These are phyloP conservation scores for Acanthamoeba polyphaga DNA, from an alignment of 208 protist species.

Conservation along the genomic window DNA sequence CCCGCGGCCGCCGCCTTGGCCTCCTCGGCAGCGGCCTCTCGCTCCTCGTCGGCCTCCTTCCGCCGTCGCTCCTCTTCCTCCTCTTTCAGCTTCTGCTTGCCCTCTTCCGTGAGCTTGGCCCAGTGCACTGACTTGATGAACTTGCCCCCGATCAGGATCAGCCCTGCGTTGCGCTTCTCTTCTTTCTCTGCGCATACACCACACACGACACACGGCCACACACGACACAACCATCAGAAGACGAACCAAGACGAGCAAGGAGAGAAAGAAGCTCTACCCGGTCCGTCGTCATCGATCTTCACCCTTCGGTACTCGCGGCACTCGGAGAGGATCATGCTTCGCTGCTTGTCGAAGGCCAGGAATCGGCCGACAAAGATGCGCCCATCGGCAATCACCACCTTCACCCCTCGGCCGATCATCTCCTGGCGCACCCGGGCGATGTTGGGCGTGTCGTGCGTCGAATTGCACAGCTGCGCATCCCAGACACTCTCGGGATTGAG, in stretches of 20 bases:
- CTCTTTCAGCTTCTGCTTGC: conserved; percentile 55
- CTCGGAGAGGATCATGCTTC: conserved; percentile 69
- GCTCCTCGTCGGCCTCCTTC: conserved; percentile 45
- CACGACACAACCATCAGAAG: neutral
- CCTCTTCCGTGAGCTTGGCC: conserved; percentile 64
- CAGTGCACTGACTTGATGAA: conserved; percentile 12
- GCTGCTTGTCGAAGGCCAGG: conserved; percentile 57
- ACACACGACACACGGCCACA: neutral
- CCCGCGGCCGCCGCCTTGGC: neutral
- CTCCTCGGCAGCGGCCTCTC: neutral
- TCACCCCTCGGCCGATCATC: conserved; percentile 31
- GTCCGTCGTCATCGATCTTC: neutral
- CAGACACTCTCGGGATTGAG: conserved; percentile 55
- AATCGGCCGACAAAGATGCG: conserved; percentile 69
- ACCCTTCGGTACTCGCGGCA: conserved; percentile 67
- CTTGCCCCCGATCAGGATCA: conserved; percentile 73
- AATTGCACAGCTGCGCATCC: conserved; percentile 23
- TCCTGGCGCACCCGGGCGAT: conserved; percentile 22
- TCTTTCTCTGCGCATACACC: conserved; percentile 16
- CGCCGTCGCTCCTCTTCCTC: conserved; percentile 37
- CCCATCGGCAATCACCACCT: conserved; percentile 53
- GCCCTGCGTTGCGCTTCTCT: conserved; percentile 66
- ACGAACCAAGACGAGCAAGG: neutral
- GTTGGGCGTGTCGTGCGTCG: conserved; percentile 20
- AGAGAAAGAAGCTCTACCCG: neutral